Evolutionary conservation across 139 green algal genomes (phyloP).

Genomic region (Ettlia oleoabundans): DNA sequence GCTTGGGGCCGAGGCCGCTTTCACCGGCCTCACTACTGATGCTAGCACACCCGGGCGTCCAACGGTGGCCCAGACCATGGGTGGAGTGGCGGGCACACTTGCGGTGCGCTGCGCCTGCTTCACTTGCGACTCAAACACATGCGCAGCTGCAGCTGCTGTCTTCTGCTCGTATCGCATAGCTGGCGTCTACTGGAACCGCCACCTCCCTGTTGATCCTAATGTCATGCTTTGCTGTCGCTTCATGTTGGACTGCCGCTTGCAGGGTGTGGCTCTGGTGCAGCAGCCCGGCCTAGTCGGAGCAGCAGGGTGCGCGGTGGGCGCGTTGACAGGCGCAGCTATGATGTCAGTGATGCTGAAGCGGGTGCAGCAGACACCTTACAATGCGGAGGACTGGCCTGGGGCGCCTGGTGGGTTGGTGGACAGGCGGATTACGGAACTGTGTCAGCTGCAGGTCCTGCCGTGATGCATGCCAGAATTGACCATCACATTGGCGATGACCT

Average conservation of each 20-base stretch:
- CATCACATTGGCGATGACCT: too few relatives aligned
- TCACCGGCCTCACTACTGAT: constrained; percentile 29
- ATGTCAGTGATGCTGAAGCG: background rate
- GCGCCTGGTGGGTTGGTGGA: too few relatives aligned
- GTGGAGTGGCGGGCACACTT: constrained; percentile 30
- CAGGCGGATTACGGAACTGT: too few relatives aligned
- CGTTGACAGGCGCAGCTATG: constrained; percentile 18
- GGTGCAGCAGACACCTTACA: constrained; percentile 25
- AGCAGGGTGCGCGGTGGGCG: constrained; percentile 33
- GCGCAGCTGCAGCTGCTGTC: too few relatives aligned
- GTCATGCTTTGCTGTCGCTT: too few relatives aligned
- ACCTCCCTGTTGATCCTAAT: too few relatives aligned
- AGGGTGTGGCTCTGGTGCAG: constrained; percentile 12
- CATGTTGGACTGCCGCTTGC: background rate
- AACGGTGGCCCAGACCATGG: constrained; percentile 25
- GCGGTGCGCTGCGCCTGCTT: constrained; percentile 2
- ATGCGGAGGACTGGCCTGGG: constrained; percentile 68
- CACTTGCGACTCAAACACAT: too few relatives aligned
- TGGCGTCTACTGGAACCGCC: too few relatives aligned
- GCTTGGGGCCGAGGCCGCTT: constrained; percentile 40
- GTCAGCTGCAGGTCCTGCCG: too few relatives aligned
- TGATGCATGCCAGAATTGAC: too few relatives aligned
- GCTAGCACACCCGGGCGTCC: constrained; percentile 21
- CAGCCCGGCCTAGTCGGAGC: constrained; percentile 1
- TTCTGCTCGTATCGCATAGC: too few relatives aligned